Percentiles rank a stretch among this genome's conserved stretches.
Conservation (phyloP, 768 basidiomycete species). For the Termitomyces sp. region DNA sequence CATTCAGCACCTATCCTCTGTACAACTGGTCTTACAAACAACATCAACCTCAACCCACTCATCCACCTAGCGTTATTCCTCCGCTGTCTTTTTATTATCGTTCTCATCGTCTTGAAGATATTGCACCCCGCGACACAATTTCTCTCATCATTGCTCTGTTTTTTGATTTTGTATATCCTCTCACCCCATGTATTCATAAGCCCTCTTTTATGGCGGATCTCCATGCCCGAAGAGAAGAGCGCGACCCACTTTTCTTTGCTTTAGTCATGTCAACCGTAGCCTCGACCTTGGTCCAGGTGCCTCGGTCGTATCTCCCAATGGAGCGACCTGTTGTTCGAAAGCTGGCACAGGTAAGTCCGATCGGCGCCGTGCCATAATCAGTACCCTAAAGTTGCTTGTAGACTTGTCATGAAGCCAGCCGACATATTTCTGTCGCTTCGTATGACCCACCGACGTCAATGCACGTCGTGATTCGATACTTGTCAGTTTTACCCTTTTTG, state of each 20-base stretch:
- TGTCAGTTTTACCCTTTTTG: conserved; percentile 49
- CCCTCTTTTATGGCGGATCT: conserved; percentile 93
- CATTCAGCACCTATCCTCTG: conserved; percentile 62
- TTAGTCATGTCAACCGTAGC: conserved; percentile 89
- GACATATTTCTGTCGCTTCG: conserved; percentile 75
- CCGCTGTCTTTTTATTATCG: conserved; percentile 75
- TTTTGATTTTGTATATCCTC: conserved; percentile 91
- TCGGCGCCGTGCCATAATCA: conserved; percentile 1
- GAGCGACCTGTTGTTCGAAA: conserved; percentile 81
- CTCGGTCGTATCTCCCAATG: conserved; percentile 86
- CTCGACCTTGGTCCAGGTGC: conserved; percentile 85
- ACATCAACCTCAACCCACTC: conserved; percentile 43
- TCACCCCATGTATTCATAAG: conserved; percentile 89
- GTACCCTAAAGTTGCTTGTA: conserved; percentile 25
- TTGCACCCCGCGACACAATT: conserved; percentile 80
- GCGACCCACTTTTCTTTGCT: conserved; percentile 87
- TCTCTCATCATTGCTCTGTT: conserved; percentile 83
- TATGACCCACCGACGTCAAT: conserved; percentile 84
- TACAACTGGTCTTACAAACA: conserved; percentile 75
- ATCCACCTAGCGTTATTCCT: conserved; percentile 48
- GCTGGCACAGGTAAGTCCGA: conserved; percentile 53
- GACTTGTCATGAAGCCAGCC: conserved; percentile 78
- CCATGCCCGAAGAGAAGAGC: conserved; percentile 74
- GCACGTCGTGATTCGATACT: conserved; percentile 86
- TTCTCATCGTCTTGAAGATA: conserved; percentile 76